phyloP scores from a whole-genome alignment of 345 rosid species.

The Mangifera indica region DNA sequence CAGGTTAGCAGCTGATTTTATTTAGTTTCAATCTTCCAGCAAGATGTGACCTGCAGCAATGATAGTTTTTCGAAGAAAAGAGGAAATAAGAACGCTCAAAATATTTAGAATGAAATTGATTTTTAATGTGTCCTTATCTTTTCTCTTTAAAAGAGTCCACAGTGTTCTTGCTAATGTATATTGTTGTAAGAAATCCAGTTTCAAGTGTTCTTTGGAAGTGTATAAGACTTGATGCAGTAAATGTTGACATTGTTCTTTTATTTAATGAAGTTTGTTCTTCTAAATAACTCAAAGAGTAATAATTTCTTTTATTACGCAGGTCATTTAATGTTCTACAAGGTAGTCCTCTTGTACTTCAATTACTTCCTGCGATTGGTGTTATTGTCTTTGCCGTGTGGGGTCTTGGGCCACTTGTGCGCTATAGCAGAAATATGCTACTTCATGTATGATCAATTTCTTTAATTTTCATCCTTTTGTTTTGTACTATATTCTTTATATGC shows the following conservation, averaged over 20 bases:
- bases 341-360: conserved; percentile 51
- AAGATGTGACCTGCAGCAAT: neutral
- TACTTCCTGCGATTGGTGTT: conserved; percentile 57
- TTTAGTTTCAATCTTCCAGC: neutral
- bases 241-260: neutral
- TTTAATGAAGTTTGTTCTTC: conserved; percentile 8
- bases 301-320: conserved; percentile 40
- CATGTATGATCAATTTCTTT: conserved; percentile 41
- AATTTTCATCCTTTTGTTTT: conserved; percentile 10
- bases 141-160: neutral
- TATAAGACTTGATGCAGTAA: neutral
- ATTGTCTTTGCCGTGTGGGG: conserved; percentile 71
- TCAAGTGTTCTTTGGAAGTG: conserved; percentile 2
- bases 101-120: neutral
- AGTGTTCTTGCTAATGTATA: too few species aligned
- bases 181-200: neutral
- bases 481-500: neutral
- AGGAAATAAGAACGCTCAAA: too few species aligned
- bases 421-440: conserved; percentile 52
- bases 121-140: neutral
- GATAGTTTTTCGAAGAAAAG: neutral
- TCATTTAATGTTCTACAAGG: conserved; percentile 45
- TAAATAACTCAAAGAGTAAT: neutral
- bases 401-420: conserved; percentile 58
- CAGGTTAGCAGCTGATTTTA: neutral